Base-by-base conservation (phyloP, 306 rosid genomes). In the Rosa multiflora region DNA sequence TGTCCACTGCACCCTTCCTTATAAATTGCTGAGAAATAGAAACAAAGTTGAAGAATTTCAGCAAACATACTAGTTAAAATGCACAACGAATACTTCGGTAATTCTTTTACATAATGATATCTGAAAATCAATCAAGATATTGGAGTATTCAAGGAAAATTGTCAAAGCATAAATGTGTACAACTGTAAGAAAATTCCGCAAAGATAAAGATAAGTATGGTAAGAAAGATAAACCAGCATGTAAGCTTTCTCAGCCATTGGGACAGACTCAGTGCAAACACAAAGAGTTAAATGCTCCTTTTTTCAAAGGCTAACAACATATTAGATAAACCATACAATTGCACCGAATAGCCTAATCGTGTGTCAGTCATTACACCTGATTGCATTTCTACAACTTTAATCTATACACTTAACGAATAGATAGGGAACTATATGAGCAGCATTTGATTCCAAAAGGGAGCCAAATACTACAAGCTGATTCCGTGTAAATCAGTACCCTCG, bases 21-120 rank as follows among this genome's bases (percentile, higher is more conserved):
- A 87, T 91, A 83, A 90, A 74, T 81, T 84, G 87, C 97, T 96
- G 88, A 73, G 77, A 86, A 48, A 56, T 83, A 81, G 62, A 86
- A 69, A 56, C 62, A 80, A 29, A 77, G 74, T 82, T 47, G 23
- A 49, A 37, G 52, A 79, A 68, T 56, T 11, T 51, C 52, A 66
- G 76, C n/a, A 47, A 75, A 68, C 32, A 76, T 37, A 40, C 64
- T 20, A 17, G 56, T 55, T 48, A 49, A 48, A 75, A 61, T 8
- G 62, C 64, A 74, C 39, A 55, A 26, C 26, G 6, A 66, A 37
- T 18, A 66, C 32, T n/a, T 8, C 40, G 1, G 20, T 20, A 12
- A 29, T 10, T 37, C 12, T 58, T 2, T 18, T 14, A 43, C 12
- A 6, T 14, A 21, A 42, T 13, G n/a, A 58, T 56, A 21, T 21